Evolutionary conservation across 495 filamentous ascomycete species (phyloP), one percentile per base, ranked within the genome.

Genomic region (Xylaria bambusicola): DNA sequence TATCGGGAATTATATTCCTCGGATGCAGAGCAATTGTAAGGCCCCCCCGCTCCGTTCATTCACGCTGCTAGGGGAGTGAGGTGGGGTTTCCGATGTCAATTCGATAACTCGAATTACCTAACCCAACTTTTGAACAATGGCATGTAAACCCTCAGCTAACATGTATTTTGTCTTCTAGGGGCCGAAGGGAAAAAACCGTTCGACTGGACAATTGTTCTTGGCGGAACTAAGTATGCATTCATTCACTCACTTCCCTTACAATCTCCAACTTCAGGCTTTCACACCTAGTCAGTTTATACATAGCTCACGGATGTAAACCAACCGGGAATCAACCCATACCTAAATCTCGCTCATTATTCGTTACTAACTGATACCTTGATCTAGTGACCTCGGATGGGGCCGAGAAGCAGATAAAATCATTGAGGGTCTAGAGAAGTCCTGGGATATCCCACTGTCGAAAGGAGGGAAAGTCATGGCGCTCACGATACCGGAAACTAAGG

Each of bases 391-490:
- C 2, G 77, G 71, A 38, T 71, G 71, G 26, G 62, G 69, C 13
- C 20, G 60, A 23, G 9, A 62, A 23, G 35, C 68, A 67, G 56
- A 72, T 29, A 60, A 79, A 62, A 62, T 83, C 56, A 68, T 71
- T 67, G 41, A 72, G 21, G 52, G 61, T 7, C 71, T 85, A 40
- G 63, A 79, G 60, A 51, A 67, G 5, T 56, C 75, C 29, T 86
- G 80, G 80, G 70, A 76, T 13, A 62, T 80, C 10, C 72, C 79
- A 0, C 72, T 85, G 0, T 51, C 61, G 2, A 67, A 71, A 5
- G 77, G 77, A 1, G 68, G 77, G 41, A 84, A 83, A 35, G 75
- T 89, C 1, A 69, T 89, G 6, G 79, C 84, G 0, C 70, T 87
- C 45, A 89, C 85, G 0, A 75, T 89, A 6, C 84, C 82, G 2